phyloP scores from a whole-genome alignment of 495 filamentous ascomycete genomes.

The Stereocaulon alpinum region DNA sequence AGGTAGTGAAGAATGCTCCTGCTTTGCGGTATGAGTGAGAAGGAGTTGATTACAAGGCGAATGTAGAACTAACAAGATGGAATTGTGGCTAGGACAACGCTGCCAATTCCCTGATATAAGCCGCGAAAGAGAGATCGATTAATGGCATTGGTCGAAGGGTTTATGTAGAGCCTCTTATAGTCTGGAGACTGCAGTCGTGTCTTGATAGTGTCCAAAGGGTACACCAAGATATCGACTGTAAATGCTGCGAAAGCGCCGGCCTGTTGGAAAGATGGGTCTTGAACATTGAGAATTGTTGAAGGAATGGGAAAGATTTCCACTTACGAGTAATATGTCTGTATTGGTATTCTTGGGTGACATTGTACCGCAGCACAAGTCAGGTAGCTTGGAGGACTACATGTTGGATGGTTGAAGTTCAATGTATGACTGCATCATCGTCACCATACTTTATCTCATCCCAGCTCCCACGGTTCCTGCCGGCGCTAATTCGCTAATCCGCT shows the following conservation, averaged over 20 bases:
- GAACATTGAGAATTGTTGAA: too few relatives aligned
- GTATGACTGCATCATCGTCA: neutral
- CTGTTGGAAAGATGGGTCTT: slow-evolving; percentile 28
- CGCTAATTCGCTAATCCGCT: neutral
- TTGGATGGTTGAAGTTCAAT: neutral
- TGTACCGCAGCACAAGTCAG: slow-evolving; percentile 3
- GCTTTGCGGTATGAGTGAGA: slow-evolving; percentile 36
- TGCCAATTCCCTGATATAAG: slow-evolving; percentile 81
- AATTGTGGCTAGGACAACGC: slow-evolving; percentile 76
- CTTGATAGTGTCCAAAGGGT: slow-evolving; percentile 78
- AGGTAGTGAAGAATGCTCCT: slow-evolving; percentile 82
- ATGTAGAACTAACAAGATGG: slow-evolving; percentile 54
- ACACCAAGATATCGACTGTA: slow-evolving; percentile 68
- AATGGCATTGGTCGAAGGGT: slow-evolving; percentile 41
- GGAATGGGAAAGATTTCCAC: slow-evolving; percentile 4
- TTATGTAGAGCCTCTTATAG: slow-evolving; percentile 51
- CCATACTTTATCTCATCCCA: neutral
- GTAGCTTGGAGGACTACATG: neutral
- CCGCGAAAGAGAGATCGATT: slow-evolving; percentile 56
- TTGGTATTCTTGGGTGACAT: slow-evolving; percentile 35
- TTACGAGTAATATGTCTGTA: slow-evolving; percentile 42
- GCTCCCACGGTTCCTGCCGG: neutral
- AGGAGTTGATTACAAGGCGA: neutral
- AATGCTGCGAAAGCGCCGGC: slow-evolving; percentile 76
- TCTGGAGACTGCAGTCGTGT: slow-evolving; percentile 72